Evolutionary conservation across 768 basidiomycete genomes (phyloP), one percentile per base, ranked within the genome.

Genomic region (Strobilomyces dryophilus): DNA sequence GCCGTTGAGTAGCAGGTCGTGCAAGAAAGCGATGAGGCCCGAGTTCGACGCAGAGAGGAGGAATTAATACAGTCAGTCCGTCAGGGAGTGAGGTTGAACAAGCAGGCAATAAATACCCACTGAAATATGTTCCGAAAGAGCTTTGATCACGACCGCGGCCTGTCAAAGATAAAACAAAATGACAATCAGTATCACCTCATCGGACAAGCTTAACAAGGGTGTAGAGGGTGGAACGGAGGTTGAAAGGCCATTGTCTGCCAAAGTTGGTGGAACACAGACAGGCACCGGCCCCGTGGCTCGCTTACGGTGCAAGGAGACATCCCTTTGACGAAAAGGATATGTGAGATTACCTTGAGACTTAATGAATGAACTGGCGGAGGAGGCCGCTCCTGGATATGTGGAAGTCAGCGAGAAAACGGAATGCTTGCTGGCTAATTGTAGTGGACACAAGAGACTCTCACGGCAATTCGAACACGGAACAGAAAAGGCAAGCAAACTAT

Each of bases 361-460:
- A 84, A 83, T 57, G 84, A 86, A 65, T 70, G 81, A 79, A 68
- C 69, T 66, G 62, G 75, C 81, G 82, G 82, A 85, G 82, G 83
- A 82, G 81, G 83, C 83, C 83, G 82, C 76, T 75, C 83, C 82
- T 82, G 71, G 65, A 48, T 53, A 47, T 36, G 53, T 58, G 53
- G 49, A 54, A 15, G 60, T 59, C 48, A 55, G 47, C 42, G 26
- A 41, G 47, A 48, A 46, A 47, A 45, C 44, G 37, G 35, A 8
- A 27, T 11, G 14, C 10, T 42, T 46, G 20, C 35, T n/a, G 21
- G 51, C 32, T 34, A 41, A 32, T 47, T 49, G 32, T 44, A 37
- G 41, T 44, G 36, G 37, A 41, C 49, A 21, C 11, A 34, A 63
- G 59, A 49, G 61, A 52, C 49, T 66, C 60, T 65, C 63, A 65